phyloP scores from a whole-genome alignment of 2,329 filamentous ascomycete species.

The Clonostachys rosea region DNA sequence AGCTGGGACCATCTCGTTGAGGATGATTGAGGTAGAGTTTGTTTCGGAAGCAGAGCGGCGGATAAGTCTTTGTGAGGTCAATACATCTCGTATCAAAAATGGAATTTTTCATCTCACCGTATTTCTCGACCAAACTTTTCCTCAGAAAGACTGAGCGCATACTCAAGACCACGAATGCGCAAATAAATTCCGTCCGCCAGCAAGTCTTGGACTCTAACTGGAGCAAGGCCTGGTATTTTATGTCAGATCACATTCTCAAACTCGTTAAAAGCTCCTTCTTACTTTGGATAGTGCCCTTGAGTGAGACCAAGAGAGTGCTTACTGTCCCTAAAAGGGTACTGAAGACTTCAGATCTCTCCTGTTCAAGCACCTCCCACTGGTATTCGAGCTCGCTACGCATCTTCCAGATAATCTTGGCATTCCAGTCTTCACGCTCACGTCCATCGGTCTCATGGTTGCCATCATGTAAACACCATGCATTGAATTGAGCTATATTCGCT shows the following conservation, averaged over 20 bases:
- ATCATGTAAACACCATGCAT: constrained; percentile 19
- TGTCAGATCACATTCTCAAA: too few relatives aligned
- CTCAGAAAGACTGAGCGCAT: neutral
- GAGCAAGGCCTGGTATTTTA: neutral
- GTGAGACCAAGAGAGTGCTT: neutral
- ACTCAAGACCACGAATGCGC: neutral
- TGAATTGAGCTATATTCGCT: constrained; percentile 14
- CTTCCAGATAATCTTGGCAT: constrained; percentile 21
- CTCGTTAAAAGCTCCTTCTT: too few relatives aligned
- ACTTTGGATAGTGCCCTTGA: neutral
- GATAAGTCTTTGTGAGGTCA: neutral
- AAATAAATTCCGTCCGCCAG: neutral
- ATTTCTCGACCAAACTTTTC: neutral
- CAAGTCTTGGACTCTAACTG: neutral
- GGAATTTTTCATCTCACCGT: neutral
- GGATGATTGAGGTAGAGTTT: constrained; percentile 3
- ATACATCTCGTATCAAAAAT: neutral
- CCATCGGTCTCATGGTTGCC: constrained; percentile 14
- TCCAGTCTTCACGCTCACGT: constrained; percentile 16
- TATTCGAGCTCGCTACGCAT: constrained; percentile 19
- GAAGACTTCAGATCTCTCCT: constrained; percentile 11
- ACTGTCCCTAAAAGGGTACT: neutral
- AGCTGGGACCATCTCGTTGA: constrained; percentile 2
- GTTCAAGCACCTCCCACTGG: constrained; percentile 18
- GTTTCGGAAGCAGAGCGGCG: constrained; percentile 1